Evolutionary conservation across 176 grass and related monocot genomes (phyloP).

Genomic region (Oryza glaberrima): DNA sequence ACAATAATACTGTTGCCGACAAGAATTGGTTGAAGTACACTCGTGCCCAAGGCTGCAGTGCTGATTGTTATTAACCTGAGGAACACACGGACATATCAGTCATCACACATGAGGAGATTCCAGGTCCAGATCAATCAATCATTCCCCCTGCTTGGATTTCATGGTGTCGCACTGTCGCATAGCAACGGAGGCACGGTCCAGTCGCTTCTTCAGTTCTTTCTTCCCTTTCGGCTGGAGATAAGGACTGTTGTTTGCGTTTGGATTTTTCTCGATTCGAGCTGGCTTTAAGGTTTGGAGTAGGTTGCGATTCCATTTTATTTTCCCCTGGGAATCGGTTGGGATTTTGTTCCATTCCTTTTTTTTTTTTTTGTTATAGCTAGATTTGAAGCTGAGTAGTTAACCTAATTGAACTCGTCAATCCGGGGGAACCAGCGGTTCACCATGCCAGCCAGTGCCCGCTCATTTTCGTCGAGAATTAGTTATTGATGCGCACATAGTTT

Average conservation of each 20-base stretch:
- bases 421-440: background rate
- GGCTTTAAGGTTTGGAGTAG: constrained; percentile 32
- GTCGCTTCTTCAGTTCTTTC: background rate
- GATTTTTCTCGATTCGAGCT: constrained; percentile 16
- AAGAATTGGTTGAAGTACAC: background rate
- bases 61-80: constrained; percentile 4
- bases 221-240: background rate
- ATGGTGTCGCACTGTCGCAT: background rate
- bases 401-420: background rate
- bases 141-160: constrained; percentile 2
- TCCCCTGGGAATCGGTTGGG: background rate
- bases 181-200: constrained; percentile 9
- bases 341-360: background rate
- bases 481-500: background rate
- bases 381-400: constrained; percentile 22
- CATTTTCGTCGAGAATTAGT: background rate
- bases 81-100: background rate
- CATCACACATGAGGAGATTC: background rate
- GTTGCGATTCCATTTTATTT: background rate
- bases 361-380: background rate
- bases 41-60: background rate
- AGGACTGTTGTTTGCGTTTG: background rate
- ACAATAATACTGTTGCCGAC: background rate
- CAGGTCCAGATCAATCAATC: constrained; percentile 11
- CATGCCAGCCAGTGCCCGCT: background rate